These are phyloP conservation scores for Fusarium sp. DNA, from an alignment of 2,329 filamentous ascomycete genomes.

Conservation along the genomic window DNA sequence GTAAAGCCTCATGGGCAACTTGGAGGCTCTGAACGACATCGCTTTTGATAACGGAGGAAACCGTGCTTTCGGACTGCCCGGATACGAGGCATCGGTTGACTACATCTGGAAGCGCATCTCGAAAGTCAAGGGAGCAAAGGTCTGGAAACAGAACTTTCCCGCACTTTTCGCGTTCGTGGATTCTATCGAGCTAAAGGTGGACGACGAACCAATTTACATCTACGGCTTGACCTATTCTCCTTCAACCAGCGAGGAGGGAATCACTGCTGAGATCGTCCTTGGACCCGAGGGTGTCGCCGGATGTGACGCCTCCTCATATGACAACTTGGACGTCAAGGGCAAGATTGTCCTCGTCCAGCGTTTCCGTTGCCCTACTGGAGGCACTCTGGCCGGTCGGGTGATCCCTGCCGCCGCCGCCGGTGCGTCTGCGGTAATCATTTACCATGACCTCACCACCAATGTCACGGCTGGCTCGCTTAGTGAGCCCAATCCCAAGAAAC, in stretches of 20 bases:
- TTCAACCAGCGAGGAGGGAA: constrained; percentile 30
- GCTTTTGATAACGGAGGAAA: constrained; percentile 59
- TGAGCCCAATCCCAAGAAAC: constrained; percentile 33
- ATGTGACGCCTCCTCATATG: constrained; percentile 33
- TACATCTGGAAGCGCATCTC: constrained; percentile 61
- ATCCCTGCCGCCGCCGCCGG: constrained; percentile 35
- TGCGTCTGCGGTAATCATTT: constrained; percentile 35
- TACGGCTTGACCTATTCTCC: constrained; percentile 38
- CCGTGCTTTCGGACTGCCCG: constrained; percentile 64
- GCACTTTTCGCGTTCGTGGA: constrained; percentile 59
- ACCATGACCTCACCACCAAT: constrained; percentile 35
- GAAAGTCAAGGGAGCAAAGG: constrained; percentile 51
- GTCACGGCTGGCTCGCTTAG: constrained; percentile 32
- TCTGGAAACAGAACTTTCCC: constrained; percentile 62
- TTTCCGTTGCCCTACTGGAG: constrained; percentile 39
- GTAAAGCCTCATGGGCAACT: constrained; percentile 24
- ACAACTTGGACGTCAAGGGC: constrained; percentile 36
- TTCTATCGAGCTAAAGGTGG: constrained; percentile 51
- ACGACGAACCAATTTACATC: constrained; percentile 30
- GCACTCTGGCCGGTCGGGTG: constrained; percentile 38
- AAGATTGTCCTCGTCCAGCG: constrained; percentile 44
- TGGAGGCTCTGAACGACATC: constrained; percentile 34
- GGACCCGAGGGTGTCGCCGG: constrained; percentile 39
- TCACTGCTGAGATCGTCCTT: constrained; percentile 35
- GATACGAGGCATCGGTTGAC: constrained; percentile 62